phyloP scores from a whole-genome alignment of 352 stramenopile genomes.

The Salisapilia sapeloensis region DNA sequence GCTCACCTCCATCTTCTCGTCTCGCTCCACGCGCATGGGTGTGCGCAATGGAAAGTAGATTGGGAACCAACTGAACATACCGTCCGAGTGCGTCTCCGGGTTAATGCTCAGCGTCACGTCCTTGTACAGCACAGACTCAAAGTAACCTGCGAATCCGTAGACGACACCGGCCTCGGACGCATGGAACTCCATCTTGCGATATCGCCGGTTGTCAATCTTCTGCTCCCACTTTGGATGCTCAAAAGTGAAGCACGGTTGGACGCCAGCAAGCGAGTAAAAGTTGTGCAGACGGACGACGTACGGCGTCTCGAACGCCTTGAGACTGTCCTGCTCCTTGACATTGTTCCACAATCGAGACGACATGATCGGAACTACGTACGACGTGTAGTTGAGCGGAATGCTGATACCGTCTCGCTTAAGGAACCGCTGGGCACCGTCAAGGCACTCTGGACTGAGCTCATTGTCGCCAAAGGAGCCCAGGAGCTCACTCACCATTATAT shows the following conservation, averaged over 20 bases:
- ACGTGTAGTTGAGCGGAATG: conserved; percentile 88
- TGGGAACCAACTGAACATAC: conserved; percentile 99
- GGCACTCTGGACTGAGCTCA: conserved; percentile 96
- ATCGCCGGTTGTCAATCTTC: conserved; percentile 78
- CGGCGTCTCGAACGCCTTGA: conserved; percentile 88
- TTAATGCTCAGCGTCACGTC: conserved; percentile 91
- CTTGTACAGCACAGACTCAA: conserved; percentile 90
- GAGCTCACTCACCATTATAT: conserved; percentile 94
- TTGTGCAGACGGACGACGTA: conserved; percentile 96
- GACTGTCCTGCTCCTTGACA: conserved; percentile 53
- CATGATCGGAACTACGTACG: conserved; percentile 90
- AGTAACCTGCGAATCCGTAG: conserved; percentile 94
- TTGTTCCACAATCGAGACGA: conserved; percentile 89
- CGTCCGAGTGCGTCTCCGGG: conserved; percentile 86
- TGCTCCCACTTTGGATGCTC: conserved; percentile 72
- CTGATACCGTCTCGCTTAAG: conserved; percentile 82
- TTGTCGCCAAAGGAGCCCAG: conserved; percentile 97
- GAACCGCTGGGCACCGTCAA: conserved; percentile 89
- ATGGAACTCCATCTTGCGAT: conserved; percentile 28
- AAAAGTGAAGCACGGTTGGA: conserved; percentile 90
- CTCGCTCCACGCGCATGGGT: conserved; percentile 71
- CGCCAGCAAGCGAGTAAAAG: conserved; percentile 68
- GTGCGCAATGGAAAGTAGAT: conserved; percentile 94
- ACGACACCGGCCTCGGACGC: conserved; percentile 47
- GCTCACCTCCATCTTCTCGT: conserved; percentile 67